These are phyloP conservation scores for Talaromyces trachyspermus DNA, from an alignment of 495 filamentous ascomycete genomes.

Conservation along the genomic window DNA sequence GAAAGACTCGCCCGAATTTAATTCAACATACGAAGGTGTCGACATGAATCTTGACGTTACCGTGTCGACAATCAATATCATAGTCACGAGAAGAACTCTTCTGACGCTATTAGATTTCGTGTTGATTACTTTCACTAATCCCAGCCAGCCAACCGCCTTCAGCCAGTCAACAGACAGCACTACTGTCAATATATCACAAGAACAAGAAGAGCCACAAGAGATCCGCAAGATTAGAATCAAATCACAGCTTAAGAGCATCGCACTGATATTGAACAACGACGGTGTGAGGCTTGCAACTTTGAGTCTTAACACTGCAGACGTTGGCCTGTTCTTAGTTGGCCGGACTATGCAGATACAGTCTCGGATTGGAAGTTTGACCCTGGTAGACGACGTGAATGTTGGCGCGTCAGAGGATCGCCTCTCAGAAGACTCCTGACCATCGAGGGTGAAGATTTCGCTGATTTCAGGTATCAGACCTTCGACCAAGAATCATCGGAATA, in stretches of 20 bases:
- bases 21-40: constrained; percentile 83
- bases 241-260: constrained; percentile 84
- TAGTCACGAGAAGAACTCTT: constrained; percentile 88
- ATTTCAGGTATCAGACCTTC: constrained; percentile 96
- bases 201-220: constrained; percentile 32
- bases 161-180: constrained; percentile 31
- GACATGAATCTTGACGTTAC: constrained; percentile 87
- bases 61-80: constrained; percentile 89
- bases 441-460: constrained; percentile 90
- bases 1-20: constrained; percentile 84
- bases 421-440: constrained; percentile 87
- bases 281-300: constrained; percentile 90
- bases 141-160: constrained; percentile 37
- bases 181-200: constrained; percentile 37
- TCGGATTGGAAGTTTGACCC: constrained; percentile 74
- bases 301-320: constrained; percentile 82
- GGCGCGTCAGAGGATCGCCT: constrained; percentile 74
- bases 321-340: constrained; percentile 81
- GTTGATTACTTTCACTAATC: constrained; percentile 85
- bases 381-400: constrained; percentile 92
- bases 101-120: constrained; percentile 94
- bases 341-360: constrained; percentile 79
- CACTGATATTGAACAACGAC: constrained; percentile 95
- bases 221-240: constrained; percentile 69
- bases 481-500: constrained; percentile 67